Conservation (phyloP, 169 alveolate species). For the Plasmodium fragile region DNA sequence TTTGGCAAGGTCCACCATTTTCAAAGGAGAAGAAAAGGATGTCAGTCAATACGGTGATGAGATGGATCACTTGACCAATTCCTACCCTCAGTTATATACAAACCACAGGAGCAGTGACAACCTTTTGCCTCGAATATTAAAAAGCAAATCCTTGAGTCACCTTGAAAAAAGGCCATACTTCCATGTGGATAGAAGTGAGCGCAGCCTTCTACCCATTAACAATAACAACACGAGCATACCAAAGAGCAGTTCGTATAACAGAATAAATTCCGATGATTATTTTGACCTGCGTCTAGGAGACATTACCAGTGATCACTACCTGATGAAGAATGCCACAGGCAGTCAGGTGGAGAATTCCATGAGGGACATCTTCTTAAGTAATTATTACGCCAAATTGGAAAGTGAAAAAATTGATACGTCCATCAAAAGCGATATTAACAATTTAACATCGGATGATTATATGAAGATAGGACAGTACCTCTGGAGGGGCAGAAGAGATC, state of each 20-base stretch:
- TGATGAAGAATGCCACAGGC: neutral
- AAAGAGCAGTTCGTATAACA: neutral
- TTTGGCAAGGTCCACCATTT: neutral
- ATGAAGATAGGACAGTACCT: constrained; percentile 12
- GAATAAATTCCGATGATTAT: neutral
- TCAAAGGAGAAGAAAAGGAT: neutral
- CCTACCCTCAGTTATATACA: neutral
- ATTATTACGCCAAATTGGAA: constrained; percentile 19
- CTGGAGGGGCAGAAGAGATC: neutral
- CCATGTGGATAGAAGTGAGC: neutral
- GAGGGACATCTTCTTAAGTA: neutral
- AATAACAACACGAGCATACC: neutral
- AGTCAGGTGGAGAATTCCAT: neutral
- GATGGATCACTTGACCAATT: neutral
- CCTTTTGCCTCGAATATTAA: neutral
- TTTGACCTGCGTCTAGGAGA: neutral
- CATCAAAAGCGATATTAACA: neutral
- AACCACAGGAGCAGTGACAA: neutral
- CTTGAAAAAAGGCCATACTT: neutral
- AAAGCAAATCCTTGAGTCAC: neutral
- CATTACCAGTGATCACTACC: neutral
- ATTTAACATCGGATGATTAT: constrained; percentile 20
- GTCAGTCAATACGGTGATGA: neutral
- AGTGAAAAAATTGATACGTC: constrained; percentile 16
- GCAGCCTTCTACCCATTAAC: neutral